Evolutionary conservation across 1,284 basidiomycete species (phyloP).

Genomic region (Ceratorhiza oryzae-sativae): DNA sequence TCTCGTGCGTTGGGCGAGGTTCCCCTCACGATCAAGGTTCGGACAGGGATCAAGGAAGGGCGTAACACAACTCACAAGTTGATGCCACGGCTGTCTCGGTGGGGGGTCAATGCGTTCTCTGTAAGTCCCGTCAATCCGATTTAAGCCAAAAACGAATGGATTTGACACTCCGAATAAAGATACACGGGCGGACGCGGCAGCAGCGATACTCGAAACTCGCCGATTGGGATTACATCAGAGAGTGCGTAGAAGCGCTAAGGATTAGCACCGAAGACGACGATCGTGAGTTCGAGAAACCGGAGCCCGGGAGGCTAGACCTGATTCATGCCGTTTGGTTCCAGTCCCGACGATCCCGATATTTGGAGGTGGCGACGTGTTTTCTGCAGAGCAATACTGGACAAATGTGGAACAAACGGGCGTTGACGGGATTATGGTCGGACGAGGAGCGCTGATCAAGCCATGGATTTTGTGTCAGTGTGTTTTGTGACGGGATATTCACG

Average conservation of each 20-base stretch:
- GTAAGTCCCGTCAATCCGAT: constrained; percentile 54
- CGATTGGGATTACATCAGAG: constrained; percentile 90
- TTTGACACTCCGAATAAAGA: constrained; percentile 68
- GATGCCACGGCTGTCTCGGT: constrained; percentile 82
- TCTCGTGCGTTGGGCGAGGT: constrained; percentile 89
- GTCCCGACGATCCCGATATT: constrained; percentile 91
- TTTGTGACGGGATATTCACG: neutral
- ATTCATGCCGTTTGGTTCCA: constrained; percentile 48
- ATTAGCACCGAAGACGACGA: constrained; percentile 75
- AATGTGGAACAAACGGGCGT: constrained; percentile 80
- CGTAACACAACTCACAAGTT: constrained; percentile 89
- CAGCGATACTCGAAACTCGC: constrained; percentile 88
- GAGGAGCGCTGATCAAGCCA: constrained; percentile 91
- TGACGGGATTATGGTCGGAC: constrained; percentile 94
- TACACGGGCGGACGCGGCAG: constrained; percentile 92
- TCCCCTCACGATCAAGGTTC: constrained; percentile 93
- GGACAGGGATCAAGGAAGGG: constrained; percentile 89
- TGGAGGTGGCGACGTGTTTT: constrained; percentile 95
- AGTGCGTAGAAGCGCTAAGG: constrained; percentile 88
- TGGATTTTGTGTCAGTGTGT: constrained; percentile 47
- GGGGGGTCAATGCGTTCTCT: constrained; percentile 81
- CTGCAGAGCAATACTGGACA: constrained; percentile 82
- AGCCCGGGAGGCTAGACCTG: constrained; percentile 1
- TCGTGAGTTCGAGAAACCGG: constrained; percentile 56
- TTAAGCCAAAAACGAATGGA: neutral